Evolutionary conservation across 352 stramenopile species (phyloP), one percentile per base, ranked within the genome.

Genomic region (Pythium phragmiticola): DNA sequence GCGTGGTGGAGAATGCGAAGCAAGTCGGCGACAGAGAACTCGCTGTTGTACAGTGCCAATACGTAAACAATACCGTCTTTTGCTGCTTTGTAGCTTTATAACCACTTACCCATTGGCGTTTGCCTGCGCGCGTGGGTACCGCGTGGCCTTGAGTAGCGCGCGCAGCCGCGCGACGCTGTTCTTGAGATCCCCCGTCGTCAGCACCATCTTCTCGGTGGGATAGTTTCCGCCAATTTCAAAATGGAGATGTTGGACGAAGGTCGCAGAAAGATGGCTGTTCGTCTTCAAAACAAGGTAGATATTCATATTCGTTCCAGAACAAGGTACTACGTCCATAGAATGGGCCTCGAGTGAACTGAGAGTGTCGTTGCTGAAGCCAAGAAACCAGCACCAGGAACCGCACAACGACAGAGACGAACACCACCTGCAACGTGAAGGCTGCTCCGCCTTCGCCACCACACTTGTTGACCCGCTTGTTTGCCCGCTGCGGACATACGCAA

Each of bases 1-100:
- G 73, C 70, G 43, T 82, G 88, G 72, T 94, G 83, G 33, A 92
- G 63, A 23, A 92, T 73, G 2, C 72, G 79, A 48, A 94, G 72
- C 19, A 94, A 66, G 42, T 92, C 82, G 7, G 42, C 17, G 17
- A 55, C 21, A 2, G 21, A 30, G 14, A 42, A 67, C 28, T 14
- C 30, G 45, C 34, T 45, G 52, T 13, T 16, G 8, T 17, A 8
- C 56, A 34, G 2, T 12, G 19, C 21, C 7, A 53, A 19, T 7
- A 52, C 4, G 23, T 17, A 9, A 14, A 2, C 43, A 43, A 7
- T 13, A 3, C 37, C 42, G 42, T 12, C 12, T 23, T 26, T 48
- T 52, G 4, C 28, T 23, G 17, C 2, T 12, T 6, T 41, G 9
- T n/a, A 55, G 26, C 26, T 41, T 6, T 14, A 41, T 2, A 55